Percentiles rank a stretch among this genome's conserved stretches.
phyloP scores from a whole-genome alignment of 805 yeast genomes.

The Pichia insulana region DNA sequence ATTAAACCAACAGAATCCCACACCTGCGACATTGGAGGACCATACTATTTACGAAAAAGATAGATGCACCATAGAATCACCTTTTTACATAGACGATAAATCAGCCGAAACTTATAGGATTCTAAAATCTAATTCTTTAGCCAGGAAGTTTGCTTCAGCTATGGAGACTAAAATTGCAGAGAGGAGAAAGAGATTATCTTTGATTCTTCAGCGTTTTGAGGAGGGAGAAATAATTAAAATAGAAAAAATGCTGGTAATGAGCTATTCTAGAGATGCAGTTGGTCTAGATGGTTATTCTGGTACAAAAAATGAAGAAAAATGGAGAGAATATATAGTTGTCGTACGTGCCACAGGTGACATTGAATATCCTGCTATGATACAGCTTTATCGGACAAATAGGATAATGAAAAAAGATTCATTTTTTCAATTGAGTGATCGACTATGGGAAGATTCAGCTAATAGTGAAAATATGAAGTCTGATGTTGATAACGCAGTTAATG shows the following conservation, averaged over 20 bases:
- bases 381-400: constrained; percentile 46
- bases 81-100: constrained; percentile 4
- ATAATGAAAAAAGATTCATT: constrained; percentile 22
- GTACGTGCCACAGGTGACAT: constrained; percentile 51
- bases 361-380: constrained; percentile 48
- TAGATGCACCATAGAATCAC: too few relatives aligned
- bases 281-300: constrained; percentile 18
- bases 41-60: too few relatives aligned
- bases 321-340: constrained; percentile 75
- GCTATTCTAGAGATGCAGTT: constrained; percentile 32
- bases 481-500: too few relatives aligned
- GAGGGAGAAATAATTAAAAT: constrained; percentile 57
- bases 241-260: constrained; percentile 57
- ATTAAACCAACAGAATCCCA: too few relatives aligned
- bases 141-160: constrained; percentile 9
- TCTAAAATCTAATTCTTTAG: constrained; percentile 6
- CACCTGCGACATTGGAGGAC: too few relatives aligned
- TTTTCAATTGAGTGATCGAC: background rate
- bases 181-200: constrained; percentile 18
- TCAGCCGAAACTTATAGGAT: constrained; percentile 7
- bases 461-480: background rate
- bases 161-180: constrained; percentile 13
- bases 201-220: constrained; percentile 24
- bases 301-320: constrained; percentile 51
- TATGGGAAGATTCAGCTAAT: constrained; percentile 1